Base-by-base conservation (phyloP, 2,329 filamentous ascomycete species). In the Monilinia aucupariae region DNA sequence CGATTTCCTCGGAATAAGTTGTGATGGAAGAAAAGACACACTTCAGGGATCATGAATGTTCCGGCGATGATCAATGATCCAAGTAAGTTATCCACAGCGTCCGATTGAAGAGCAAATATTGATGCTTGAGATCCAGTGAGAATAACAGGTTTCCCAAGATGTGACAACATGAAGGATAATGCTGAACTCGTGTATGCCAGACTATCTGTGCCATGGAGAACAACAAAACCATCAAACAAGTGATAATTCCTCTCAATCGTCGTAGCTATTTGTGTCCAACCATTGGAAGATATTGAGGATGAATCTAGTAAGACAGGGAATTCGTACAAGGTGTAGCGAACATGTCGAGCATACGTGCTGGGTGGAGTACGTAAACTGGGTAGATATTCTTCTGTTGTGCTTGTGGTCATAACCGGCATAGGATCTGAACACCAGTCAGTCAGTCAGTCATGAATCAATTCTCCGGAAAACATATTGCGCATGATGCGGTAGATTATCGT, bases 31-130 rank as follows among this genome's bases (percentile, higher is more conserved):
- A 88, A 90, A 47, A 90, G 78, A 71, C 86, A 88, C 32, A 90
- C 87, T 75, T 90, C 87, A 0, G 87, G 87, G 59, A 90, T 87
- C 80, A 87, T 86, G 71, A 90, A 89, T 68, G 89, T 87, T 13
- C 86, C 86, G 17, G 87, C 87, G 62, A 90, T 84, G 64, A 90
- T 85, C 64, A 90, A 75, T 12, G 86, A 86, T 17, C 85, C 86
- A 8, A 90, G 81, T 10, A 90, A 79, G 65, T 90, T 90, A 71
- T 89, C 86, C 10, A 86, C 84, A 7, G 87, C 87, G 73, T 90
- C 87, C 60, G 85, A 89, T 72, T 90, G 86, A 15, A 89, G 78
- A 70, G 88, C 83, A 67, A 88, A 82, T 80, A 90, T 90, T 0
- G 87, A 86, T 13, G 87, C 83, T 72, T 85, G 82, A 8, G 80